Evolutionary conservation across 2,329 filamentous ascomycete genomes (phyloP), one percentile per base, ranked within the genome.

Genomic region (Sporothrix protearum): DNA sequence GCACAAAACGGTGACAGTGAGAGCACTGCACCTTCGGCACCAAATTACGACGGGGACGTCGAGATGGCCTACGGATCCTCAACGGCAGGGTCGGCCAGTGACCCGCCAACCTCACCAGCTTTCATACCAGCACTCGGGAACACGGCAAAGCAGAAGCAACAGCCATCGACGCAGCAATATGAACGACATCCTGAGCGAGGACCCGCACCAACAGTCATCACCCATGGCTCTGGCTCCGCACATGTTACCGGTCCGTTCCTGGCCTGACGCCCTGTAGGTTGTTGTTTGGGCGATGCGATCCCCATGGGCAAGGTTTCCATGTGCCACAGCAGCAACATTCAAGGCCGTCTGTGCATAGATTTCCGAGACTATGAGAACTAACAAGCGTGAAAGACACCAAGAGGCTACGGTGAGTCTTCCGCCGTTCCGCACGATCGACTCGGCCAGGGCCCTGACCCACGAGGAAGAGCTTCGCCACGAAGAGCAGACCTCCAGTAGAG

Each of bases 221-320:
- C 55, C 69, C 28, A n/a, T 47, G 64, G 66, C 63, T 25, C 69
- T 68, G 55, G 63, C 45, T 66, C 59, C 69, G 36, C 71, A 75
- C 10, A 69, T 69, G 49, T 64, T 71, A 71, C 71, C 74, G 68
- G 74, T 72, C 73, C 73, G 69, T 72, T 12, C 71, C 42, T 75
- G 74, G 73, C 71, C 74, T 71, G 71, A 73, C 36, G 47, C 71
- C 69, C 36, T 72, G 74, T 75, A 75, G 71, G 74, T 75, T 69
- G 69, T 69, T 64, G 71, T 63, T 47, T 63, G 36, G 66, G 42
- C 45, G 59, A 63, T 30, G 25, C 8, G 68, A 53, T 70, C 69
- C 67, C 66, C 66, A 39, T 55, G 28, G 55, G 51, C 61, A 49
- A 68, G 28, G 28, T 30, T 19, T 14, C 12, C n/a, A 53, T 57